Percentiles rank a stretch among this genome's conserved stretches.
Conservation (phyloP, 176 grass and related monocot genomes). For the Hyparrhenia diplandra region DNA sequence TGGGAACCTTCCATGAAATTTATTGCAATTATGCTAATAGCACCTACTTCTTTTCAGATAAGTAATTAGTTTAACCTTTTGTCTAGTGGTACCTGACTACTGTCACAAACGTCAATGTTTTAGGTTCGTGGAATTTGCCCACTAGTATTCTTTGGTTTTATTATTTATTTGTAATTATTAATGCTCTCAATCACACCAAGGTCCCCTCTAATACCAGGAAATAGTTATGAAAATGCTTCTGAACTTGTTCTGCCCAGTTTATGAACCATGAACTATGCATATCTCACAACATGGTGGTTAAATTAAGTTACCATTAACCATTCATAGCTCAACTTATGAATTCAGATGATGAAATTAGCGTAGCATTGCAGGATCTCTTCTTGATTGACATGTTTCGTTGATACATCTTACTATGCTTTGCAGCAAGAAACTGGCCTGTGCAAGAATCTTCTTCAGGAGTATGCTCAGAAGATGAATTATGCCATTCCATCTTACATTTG, state of each 20-base stretch:
- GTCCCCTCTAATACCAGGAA: background rate
- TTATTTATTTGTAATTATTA: background rate
- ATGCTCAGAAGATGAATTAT: too few species aligned
- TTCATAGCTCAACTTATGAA: background rate
- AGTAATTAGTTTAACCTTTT: background rate
- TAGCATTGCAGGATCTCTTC: background rate
- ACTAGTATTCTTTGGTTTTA: background rate
- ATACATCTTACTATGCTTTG: constrained; percentile 17
- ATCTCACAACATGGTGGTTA: background rate
- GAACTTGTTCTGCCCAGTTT: background rate
- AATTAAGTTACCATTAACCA: background rate
- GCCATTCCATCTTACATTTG: too few species aligned
- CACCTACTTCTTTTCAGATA: background rate
- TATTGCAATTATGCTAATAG: background rate
- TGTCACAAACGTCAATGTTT: background rate
- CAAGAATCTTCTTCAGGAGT: too few species aligned
- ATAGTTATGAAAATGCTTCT: constrained; percentile 2
- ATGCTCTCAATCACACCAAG: background rate
- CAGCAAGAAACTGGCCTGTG: too few species aligned
- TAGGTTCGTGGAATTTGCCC: background rate
- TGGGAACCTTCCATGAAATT: background rate
- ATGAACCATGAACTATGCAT: background rate
- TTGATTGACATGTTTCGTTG: background rate
- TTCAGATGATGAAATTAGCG: constrained; percentile 1
- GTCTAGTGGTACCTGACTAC: background rate